phyloP scores from a whole-genome alignment of 75 land plant species.

The Cryptomeria japonica region DNA sequence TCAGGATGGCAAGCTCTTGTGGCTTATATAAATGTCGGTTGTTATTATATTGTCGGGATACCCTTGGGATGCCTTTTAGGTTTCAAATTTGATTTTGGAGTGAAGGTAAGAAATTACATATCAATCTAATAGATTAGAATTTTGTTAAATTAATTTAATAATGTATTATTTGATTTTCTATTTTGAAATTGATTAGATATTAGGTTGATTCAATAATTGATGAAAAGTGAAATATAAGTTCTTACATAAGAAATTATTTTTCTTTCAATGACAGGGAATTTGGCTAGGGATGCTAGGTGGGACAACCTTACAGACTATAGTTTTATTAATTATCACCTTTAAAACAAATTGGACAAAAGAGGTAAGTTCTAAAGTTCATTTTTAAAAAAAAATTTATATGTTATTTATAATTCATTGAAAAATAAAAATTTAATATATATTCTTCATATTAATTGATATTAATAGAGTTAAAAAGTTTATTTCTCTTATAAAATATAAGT shows the following conservation, averaged over 20 bases:
- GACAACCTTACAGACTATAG: conserved; percentile 33
- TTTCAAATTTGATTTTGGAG: conserved; percentile 47
- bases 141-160: background rate
- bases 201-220: background rate
- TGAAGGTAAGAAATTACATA: conserved; percentile 26
- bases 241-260: background rate
- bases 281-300: conserved; percentile 59
- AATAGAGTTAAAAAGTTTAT: too few species aligned
- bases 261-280: conserved; percentile 35
- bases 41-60: conserved; percentile 64
- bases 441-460: too few species aligned
- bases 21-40: conserved; percentile 58
- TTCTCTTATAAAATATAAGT: too few species aligned
- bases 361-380: conserved; percentile 21
- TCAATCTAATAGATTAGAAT: background rate
- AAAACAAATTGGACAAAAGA: conserved; percentile 57
- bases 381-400: too few species aligned
- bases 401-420: too few species aligned
- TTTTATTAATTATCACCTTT: conserved; percentile 26
- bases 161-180: background rate
- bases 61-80: conserved; percentile 64
- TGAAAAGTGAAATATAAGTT: too few species aligned
- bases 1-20: conserved; percentile 79
- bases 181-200: background rate
- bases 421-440: too few species aligned